Percentiles rank a stretch among this genome's conserved stretches.
Conservation (phyloP, 345 rosid genomes). For the Lenwebbia sp. region DNA sequence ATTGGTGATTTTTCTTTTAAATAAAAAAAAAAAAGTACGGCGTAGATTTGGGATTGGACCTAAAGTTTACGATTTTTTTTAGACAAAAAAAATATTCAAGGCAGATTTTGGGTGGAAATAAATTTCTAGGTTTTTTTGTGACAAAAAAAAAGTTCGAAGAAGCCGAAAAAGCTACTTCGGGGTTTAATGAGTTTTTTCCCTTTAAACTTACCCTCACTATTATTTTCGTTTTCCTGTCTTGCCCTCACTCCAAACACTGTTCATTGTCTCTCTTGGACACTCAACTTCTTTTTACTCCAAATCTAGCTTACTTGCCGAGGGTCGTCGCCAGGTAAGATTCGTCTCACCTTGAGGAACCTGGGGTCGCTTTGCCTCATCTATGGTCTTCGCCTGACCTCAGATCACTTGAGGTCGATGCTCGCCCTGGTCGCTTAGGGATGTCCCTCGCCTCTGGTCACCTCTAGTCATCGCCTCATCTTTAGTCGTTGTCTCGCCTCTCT, state of each 20-base stretch:
- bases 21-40: too few relatives aligned
- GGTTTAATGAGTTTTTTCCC: neutral
- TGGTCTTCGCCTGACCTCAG: neutral
- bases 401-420: neutral
- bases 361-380: neutral
- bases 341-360: neutral
- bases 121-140: too few relatives aligned
- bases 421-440: neutral
- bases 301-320: neutral
- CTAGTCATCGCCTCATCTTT: neutral
- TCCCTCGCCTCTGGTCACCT: neutral
- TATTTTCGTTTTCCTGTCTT: neutral
- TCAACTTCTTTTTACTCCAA: neutral
- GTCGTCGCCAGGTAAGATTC: fast-evolving
- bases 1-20: too few relatives aligned
- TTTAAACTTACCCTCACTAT: neutral
- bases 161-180: neutral
- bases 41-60: too few relatives aligned
- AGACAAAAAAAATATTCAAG: too few relatives aligned
- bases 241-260: neutral
- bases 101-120: too few relatives aligned
- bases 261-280: neutral
- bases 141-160: too few relatives aligned
- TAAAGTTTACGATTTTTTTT: too few relatives aligned
- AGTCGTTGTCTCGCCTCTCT: neutral